Conservation (phyloP, 192 early-diverging fungal species). For the Backusella westeae region DNA sequence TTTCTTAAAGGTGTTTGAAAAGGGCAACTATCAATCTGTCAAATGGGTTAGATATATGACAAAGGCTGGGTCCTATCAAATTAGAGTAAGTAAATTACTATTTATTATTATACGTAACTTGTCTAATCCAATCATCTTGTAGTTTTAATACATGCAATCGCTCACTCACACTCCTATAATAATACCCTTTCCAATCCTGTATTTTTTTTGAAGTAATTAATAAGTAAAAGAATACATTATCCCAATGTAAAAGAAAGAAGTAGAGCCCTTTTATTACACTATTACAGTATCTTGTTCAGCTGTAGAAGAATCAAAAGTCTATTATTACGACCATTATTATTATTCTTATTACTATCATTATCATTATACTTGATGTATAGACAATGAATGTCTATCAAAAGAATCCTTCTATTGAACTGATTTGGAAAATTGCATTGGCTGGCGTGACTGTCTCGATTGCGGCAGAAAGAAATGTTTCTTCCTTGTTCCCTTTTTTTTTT, state of each 20-base stretch:
- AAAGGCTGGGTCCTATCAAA: conserved; percentile 65
- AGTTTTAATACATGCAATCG: not conserved
- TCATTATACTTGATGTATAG: too few species aligned
- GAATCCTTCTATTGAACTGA: too few species aligned
- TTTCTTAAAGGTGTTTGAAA: conserved; percentile 98
- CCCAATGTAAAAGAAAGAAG: not conserved
- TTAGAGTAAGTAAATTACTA: conserved; percentile 8
- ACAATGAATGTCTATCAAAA: too few species aligned
- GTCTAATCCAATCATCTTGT: not conserved
- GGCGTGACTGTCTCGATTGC: not conserved
- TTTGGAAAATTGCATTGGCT: not conserved
- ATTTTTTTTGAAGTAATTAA: not conserved
- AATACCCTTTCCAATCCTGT: not conserved
- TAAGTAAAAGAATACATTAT: not conserved
- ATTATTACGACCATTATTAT: too few species aligned
- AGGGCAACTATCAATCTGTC: conserved; percentile 92
- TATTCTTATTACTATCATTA: too few species aligned
- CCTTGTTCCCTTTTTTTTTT: not conserved
- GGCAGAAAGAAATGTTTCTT: not conserved
- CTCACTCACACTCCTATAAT: not conserved
- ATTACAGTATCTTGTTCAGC: too few species aligned
- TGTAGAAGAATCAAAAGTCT: too few species aligned
- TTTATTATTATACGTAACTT: not conserved
- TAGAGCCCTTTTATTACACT: too few species aligned
- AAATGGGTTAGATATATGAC: conserved; percentile 99